Conservation (phyloP, 1,284 basidiomycete genomes). For the Rhodofomes roseus region DNA sequence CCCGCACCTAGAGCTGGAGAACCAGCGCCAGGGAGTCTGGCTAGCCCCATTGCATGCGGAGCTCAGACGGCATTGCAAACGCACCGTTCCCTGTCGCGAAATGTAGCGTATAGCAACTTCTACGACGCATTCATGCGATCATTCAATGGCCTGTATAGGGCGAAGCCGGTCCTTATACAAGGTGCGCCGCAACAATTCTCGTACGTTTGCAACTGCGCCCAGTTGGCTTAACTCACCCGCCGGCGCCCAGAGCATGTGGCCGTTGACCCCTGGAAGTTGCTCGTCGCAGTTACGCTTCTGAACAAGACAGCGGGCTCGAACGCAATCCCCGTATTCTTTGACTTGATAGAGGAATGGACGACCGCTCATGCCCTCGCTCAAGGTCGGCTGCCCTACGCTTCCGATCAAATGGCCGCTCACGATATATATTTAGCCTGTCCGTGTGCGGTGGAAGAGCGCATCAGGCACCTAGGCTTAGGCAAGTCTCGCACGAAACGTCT, state of each 20-base stretch:
- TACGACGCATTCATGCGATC: constrained; percentile 11
- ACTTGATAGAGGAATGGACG: constrained; percentile 48
- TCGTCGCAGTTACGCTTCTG: constrained; percentile 50
- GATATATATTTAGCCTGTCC: neutral
- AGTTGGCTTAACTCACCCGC: neutral
- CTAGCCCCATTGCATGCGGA: too few relatives aligned
- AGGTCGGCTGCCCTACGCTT: constrained; percentile 31
- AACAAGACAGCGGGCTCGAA: constrained; percentile 53
- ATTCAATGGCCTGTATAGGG: constrained; percentile 14
- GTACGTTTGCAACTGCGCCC: neutral
- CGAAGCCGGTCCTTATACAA: constrained; percentile 23
- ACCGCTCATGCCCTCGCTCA: constrained; percentile 45
- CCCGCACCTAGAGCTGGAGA: too few relatives aligned
- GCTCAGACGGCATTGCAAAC: neutral
- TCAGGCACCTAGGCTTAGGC: constrained; percentile 1
- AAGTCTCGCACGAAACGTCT: constrained; percentile 1
- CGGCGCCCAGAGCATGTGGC: constrained; percentile 38
- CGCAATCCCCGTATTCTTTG: constrained; percentile 54
- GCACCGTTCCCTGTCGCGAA: neutral
- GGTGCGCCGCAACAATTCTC: constrained; percentile 4
- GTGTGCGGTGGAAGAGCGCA: constrained; percentile 1
- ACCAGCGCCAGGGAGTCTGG: neutral
- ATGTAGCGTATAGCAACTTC: constrained; percentile 11
- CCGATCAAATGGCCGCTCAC: neutral
- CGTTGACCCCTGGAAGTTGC: constrained; percentile 50